Conservation (phyloP, 176 grass and related monocot genomes). For the Carex kokanica region DNA sequence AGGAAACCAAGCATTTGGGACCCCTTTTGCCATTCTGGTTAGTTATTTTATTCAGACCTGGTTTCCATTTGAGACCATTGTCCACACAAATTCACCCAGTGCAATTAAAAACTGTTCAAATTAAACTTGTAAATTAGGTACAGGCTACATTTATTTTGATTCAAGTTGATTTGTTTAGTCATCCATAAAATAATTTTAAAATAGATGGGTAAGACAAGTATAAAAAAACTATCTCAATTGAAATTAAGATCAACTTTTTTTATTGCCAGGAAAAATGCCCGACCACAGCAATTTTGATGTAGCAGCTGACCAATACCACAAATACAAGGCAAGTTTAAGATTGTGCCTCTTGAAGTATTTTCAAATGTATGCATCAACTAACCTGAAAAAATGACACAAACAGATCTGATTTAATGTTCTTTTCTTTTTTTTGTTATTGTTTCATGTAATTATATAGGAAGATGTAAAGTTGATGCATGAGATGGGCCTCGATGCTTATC, state of each 20-base stretch:
- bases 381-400: background rate
- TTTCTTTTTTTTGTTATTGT: background rate
- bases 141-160: background rate
- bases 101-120: background rate
- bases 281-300: slow-evolving; percentile 44
- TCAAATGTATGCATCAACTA: background rate
- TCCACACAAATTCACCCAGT: background rate
- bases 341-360: background rate
- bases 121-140: background rate
- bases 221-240: background rate
- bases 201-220: background rate
- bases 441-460: slow-evolving; percentile 41
- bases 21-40: slow-evolving; percentile 51
- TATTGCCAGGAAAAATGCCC: slow-evolving; percentile 38
- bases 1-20: slow-evolving; percentile 83
- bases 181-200: background rate
- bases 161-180: background rate
- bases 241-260: background rate
- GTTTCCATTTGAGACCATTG: no score
- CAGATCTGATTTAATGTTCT: background rate
- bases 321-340: slow-evolving; percentile 54
- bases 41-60: background rate
- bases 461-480: slow-evolving; percentile 82
- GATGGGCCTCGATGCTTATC: slow-evolving; percentile 78
- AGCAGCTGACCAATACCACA: slow-evolving; percentile 68